Conservation (phyloP, 2,329 filamentous ascomycete species). For the Pseudogymnoascus sp. region DNA sequence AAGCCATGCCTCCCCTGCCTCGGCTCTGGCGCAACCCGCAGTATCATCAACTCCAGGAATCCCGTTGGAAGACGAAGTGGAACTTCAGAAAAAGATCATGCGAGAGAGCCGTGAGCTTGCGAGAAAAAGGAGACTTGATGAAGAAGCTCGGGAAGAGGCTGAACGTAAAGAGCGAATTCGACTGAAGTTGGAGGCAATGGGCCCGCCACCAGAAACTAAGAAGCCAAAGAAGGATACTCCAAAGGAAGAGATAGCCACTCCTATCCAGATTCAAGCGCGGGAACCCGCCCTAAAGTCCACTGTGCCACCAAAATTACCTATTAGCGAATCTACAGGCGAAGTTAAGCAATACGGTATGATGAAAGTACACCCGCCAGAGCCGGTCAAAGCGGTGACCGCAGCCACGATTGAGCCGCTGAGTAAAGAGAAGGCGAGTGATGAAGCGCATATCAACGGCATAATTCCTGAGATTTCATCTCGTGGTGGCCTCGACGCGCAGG, state of each 20-base stretch:
- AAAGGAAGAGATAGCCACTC: conserved; percentile 37
- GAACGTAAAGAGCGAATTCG: conserved; percentile 61
- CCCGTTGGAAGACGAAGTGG: conserved; percentile 45
- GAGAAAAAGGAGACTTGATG: conserved; percentile 56
- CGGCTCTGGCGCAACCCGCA: conserved; percentile 27
- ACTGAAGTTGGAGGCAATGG: conserved; percentile 62
- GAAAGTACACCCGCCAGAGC: conserved; percentile 36
- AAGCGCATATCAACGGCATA: background rate
- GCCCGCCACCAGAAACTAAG: conserved; percentile 53
- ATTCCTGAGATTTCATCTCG: background rate
- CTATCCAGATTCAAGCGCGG: conserved; percentile 27
- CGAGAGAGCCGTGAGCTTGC: conserved; percentile 60
- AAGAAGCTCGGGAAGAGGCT: conserved; percentile 65
- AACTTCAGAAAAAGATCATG: conserved; percentile 64
- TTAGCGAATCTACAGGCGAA: conserved; percentile 29
- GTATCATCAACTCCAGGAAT: conserved; percentile 24
- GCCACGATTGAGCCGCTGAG: background rate
- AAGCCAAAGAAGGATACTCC: conserved; percentile 44
- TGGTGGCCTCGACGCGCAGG: background rate
- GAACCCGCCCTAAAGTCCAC: conserved; percentile 17
- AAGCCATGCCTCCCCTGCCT: conserved; percentile 29
- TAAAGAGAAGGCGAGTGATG: background rate
- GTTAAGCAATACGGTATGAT: conserved; percentile 37
- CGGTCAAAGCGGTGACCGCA: conserved; percentile 20
- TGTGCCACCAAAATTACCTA: conserved; percentile 12